Conservation (phyloP, 192 early-diverging fungal genomes). For the Linnemannia schmuckeri region DNA sequence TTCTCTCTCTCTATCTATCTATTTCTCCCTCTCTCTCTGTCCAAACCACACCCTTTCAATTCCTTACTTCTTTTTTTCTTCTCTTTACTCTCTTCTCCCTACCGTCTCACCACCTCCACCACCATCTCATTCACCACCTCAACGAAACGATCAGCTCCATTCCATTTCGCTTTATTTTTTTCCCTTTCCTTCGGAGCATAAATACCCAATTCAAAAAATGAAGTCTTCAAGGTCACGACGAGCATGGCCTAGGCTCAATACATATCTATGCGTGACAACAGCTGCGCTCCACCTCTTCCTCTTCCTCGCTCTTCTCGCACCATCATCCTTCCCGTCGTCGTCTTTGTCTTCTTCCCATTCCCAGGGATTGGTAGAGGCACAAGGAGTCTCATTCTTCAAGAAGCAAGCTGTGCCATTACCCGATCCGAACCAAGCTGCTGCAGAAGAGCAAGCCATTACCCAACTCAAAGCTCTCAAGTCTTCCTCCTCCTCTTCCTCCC, state of each 20-base stretch:
- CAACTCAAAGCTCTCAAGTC: neutral
- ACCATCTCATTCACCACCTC: neutral
- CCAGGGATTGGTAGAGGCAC: constrained; percentile 9
- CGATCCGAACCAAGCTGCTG: neutral
- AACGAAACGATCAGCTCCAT: neutral
- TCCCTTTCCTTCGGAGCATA: neutral
- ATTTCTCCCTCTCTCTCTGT: neutral
- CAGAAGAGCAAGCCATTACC: constrained; percentile 2
- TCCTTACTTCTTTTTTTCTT: neutral
- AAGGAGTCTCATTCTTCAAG: constrained; percentile 4
- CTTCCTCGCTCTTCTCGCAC: constrained; percentile 5
- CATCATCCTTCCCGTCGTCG: neutral
- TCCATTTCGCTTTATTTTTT: neutral
- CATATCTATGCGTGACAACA: neutral
- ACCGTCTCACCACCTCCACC: neutral
- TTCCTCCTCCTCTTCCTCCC: neutral
- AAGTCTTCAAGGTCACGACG: neutral
- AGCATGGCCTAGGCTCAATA: neutral
- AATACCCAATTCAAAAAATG: neutral
- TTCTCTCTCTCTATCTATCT: neutral
- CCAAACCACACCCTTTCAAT: neutral
- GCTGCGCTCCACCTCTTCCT: neutral
- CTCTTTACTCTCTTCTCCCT: neutral
- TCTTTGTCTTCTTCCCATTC: neutral
- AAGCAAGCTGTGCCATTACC: neutral